A percentile compares a stretch with the other conserved stretches of the same genome.
Evolutionary conservation across 2,329 filamentous ascomycete genomes (phyloP).

Genomic region (Aureobasidium sp.): DNA sequence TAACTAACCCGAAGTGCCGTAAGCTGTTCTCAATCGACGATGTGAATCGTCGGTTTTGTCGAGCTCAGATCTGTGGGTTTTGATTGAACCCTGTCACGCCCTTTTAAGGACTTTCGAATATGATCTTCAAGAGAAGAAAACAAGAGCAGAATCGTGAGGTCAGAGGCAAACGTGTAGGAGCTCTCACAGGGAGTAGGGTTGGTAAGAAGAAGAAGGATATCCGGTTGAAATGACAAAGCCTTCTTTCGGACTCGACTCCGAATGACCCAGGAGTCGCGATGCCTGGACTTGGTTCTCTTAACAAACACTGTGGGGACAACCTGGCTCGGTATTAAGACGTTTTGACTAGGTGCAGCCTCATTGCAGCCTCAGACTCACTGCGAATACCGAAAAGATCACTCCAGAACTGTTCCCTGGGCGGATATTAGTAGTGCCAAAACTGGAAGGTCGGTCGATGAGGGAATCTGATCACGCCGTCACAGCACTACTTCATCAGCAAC

Average conservation of each 20-base stretch:
- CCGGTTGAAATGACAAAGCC: slow-evolving; percentile 11
- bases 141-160: background rate
- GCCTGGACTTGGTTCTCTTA: background rate
- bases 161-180: background rate
- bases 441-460: background rate
- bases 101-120: background rate
- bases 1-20: background rate
- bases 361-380: background rate
- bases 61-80: background rate
- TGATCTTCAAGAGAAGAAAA: background rate
- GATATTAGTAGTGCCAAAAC: no score
- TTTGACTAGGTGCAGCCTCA: background rate
- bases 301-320: background rate
- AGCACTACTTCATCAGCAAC: background rate
- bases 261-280: background rate
- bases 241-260: slow-evolving; percentile 5
- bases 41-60: slow-evolving; percentile 3
- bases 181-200: background rate
- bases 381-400: background rate
- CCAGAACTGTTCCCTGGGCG: no score
- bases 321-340: background rate
- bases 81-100: background rate
- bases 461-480: no score
- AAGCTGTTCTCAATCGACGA: slow-evolving; percentile 7
- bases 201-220: background rate